These are phyloP conservation scores for Hemileia vastatrix DNA, from an alignment of 1,284 basidiomycete species.

Conservation along the genomic window DNA sequence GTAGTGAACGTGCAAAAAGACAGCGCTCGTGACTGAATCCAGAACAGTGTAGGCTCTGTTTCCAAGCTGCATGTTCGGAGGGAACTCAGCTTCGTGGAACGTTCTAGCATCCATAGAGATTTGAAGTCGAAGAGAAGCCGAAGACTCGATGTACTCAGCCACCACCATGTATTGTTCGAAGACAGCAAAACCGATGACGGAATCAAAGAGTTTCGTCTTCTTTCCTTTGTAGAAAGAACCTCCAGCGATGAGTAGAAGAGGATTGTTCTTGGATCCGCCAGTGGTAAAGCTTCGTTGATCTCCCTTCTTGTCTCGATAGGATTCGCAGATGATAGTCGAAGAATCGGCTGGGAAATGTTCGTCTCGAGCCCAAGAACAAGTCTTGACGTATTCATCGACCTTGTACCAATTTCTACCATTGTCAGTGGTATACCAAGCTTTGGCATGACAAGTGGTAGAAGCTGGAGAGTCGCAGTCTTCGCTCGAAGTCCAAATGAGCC, in stretches of 20 bases:
- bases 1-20: slow-evolving; percentile 43
- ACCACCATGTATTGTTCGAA: slow-evolving; percentile 41
- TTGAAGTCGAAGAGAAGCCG: slow-evolving; percentile 27
- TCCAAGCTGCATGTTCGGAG: slow-evolving; percentile 35
- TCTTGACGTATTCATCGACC: slow-evolving; percentile 37
- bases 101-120: slow-evolving; percentile 36
- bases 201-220: slow-evolving; percentile 29
- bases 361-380: slow-evolving; percentile 36
- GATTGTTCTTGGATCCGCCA: slow-evolving; percentile 23
- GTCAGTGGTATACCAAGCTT: slow-evolving; percentile 33
- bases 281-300: too few species aligned
- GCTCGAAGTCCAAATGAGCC: slow-evolving; percentile 41
- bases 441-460: slow-evolving; percentile 31
- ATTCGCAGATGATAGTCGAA: slow-evolving; percentile 38
- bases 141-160: slow-evolving; percentile 30
- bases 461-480: slow-evolving; percentile 31
- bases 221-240: slow-evolving; percentile 32
- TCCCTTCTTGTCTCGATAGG: slow-evolving; percentile 33
- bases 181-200: slow-evolving; percentile 37
- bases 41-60: slow-evolving; percentile 41
- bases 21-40: slow-evolving; percentile 39
- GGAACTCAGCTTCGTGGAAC: slow-evolving; percentile 36
- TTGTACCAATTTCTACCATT: slow-evolving; percentile 33
- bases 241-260: slow-evolving; percentile 36
- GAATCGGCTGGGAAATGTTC: slow-evolving; percentile 31